Percentiles rank a stretch among this genome's conserved stretches.
These are phyloP conservation scores for Artemisia tridentata DNA, from an alignment of 129 eudicot genomes.

Conservation along the genomic window DNA sequence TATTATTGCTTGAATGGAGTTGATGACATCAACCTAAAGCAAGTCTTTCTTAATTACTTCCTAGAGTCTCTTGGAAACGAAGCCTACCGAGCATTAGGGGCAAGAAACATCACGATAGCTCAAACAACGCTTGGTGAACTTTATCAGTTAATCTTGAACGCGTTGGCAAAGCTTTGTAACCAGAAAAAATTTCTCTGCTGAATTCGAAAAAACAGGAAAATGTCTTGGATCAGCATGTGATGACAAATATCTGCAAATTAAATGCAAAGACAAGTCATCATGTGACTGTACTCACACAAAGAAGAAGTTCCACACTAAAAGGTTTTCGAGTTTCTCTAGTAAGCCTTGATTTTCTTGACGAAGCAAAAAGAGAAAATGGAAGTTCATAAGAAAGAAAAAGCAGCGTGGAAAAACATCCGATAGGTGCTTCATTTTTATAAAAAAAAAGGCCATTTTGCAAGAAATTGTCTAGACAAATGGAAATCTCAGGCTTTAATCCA, in stretches of 20 bases:
- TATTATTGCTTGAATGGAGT: too few relatives aligned
- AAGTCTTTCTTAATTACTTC: neutral
- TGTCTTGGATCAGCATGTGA: neutral
- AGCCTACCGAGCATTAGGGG: neutral
- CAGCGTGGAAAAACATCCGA: neutral
- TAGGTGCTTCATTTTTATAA: neutral
- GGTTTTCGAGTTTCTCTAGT: neutral
- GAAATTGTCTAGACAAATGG: neutral
- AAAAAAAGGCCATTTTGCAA: neutral
- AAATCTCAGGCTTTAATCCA: neutral
- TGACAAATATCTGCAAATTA: neutral
- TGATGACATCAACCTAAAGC: neutral
- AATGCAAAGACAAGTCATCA: neutral
- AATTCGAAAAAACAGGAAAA: neutral
- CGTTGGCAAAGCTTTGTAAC: neutral
- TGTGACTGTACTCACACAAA: neutral
- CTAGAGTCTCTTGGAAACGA: neutral
- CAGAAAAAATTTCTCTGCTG: neutral
- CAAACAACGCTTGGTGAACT: neutral
- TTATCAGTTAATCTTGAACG: neutral
- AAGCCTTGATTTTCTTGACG: too few relatives aligned
- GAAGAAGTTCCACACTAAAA: neutral
- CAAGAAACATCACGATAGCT: neutral
- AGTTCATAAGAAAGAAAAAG: neutral
- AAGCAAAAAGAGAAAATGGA: neutral